These are phyloP conservation scores for Sesbania bispinosa DNA, from an alignment of 306 rosid species.

Conservation along the genomic window DNA sequence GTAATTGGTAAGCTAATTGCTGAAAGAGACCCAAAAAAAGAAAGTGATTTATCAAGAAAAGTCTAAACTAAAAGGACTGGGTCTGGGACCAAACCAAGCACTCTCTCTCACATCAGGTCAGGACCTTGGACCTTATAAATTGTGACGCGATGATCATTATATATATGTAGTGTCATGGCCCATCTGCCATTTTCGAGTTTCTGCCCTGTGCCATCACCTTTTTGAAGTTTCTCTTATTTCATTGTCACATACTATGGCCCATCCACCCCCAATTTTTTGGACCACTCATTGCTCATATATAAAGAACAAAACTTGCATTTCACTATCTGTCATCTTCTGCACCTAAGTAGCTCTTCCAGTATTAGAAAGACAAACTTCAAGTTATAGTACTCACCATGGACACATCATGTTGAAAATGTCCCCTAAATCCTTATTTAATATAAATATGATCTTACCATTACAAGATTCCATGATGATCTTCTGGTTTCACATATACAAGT, in stretches of 20 bases:
- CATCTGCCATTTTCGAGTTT: slow-evolving; percentile 3
- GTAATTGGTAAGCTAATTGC: not conserved
- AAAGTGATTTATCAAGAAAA: not conserved
- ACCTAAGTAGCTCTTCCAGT: slow-evolving; percentile 23
- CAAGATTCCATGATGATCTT: not conserved
- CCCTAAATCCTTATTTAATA: not conserved
- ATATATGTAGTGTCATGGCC: slow-evolving; percentile 14
- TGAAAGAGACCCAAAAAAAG: not conserved
- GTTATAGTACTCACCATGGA: not conserved
- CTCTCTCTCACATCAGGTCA: not conserved
- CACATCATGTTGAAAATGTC: not conserved
- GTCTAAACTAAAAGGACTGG: not conserved
- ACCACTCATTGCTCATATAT: slow-evolving; percentile 15
- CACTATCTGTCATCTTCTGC: slow-evolving; percentile 20
- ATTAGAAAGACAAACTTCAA: slow-evolving; percentile 14
- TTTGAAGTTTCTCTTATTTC: slow-evolving; percentile 19
- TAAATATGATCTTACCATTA: not conserved
- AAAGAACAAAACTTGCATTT: slow-evolving; percentile 23
- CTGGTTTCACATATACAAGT: too few relatives aligned
- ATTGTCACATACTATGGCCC: slow-evolving; percentile 23
- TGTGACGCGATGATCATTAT: slow-evolving; percentile 18
- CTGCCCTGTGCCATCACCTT: not conserved
- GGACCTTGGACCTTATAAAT: not conserved
- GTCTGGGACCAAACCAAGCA: not conserved
- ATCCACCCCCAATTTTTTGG: slow-evolving; percentile 18